phyloP scores from a whole-genome alignment of 2,329 filamentous ascomycete species.

The Ophiostoma tasmaniense region DNA sequence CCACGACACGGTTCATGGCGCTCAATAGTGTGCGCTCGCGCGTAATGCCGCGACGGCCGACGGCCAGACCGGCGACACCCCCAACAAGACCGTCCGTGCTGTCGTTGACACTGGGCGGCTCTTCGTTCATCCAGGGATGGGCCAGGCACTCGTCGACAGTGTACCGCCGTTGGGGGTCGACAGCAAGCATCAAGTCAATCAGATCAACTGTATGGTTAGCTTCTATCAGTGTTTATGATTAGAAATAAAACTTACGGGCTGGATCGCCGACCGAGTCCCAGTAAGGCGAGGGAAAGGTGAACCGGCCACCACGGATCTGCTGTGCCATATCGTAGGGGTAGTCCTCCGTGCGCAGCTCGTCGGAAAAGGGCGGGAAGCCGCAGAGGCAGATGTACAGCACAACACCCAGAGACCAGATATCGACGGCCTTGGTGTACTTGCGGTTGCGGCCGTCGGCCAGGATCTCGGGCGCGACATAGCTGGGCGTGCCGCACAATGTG shows the following conservation, averaged over 20 bases:
- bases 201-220: constrained; percentile 55
- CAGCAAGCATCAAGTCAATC: constrained; percentile 89
- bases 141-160: constrained; percentile 84
- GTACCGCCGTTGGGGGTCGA: constrained; percentile 73
- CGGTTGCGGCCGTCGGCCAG: constrained; percentile 72
- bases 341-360: constrained; percentile 73
- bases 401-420: constrained; percentile 95
- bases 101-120: constrained; percentile 56
- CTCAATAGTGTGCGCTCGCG: constrained; percentile 82
- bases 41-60: constrained; percentile 68
- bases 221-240: not conserved
- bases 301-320: constrained; percentile 81
- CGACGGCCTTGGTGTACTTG: constrained; percentile 89
- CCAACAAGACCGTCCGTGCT: constrained; percentile 88
- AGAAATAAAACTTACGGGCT: constrained; percentile 46
- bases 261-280: constrained; percentile 85
- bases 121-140: constrained; percentile 79
- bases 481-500: constrained; percentile 91
- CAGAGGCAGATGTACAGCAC: constrained; percentile 96
- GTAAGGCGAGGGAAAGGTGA: constrained; percentile 93
- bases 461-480: constrained; percentile 94
- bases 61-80: constrained; percentile 73
- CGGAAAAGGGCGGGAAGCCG: constrained; percentile 93
- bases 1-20: constrained; percentile 64
- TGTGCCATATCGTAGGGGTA: constrained; percentile 82